These are phyloP conservation scores for Arabis hirsuta DNA, from an alignment of 345 rosid genomes.

Conservation along the genomic window DNA sequence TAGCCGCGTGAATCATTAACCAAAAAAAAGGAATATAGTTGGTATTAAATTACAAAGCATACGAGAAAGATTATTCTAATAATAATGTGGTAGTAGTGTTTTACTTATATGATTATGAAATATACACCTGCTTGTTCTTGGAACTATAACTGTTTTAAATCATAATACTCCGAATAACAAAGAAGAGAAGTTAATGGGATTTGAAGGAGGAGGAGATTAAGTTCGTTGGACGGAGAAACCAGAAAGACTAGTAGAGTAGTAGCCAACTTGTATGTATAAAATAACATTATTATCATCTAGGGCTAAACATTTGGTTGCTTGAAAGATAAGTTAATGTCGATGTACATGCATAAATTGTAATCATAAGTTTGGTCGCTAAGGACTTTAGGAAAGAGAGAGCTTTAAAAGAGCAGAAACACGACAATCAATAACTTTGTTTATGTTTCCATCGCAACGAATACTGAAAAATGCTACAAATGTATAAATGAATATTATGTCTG, in stretches of 20 bases:
- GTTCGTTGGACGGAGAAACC: constrained; percentile 30
- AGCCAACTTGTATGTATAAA: constrained; percentile 41
- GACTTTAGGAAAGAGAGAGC: constrained; percentile 15
- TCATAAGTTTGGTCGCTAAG: constrained; percentile 29
- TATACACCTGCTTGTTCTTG: constrained; percentile 40
- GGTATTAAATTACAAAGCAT: constrained; percentile 39
- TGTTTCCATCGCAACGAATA: constrained; percentile 19
- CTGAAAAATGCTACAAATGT: constrained; percentile 8
- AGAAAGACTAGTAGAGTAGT: constrained; percentile 38
- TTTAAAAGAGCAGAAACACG: constrained; percentile 20
- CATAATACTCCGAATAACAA: constrained; percentile 27
- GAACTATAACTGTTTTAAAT: constrained; percentile 34
- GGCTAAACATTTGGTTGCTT: constrained; percentile 39
- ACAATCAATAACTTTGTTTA: constrained; percentile 36
- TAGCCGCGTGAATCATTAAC: constrained; percentile 31
- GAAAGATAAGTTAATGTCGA: constrained; percentile 36
- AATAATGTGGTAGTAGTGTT: constrained; percentile 4
- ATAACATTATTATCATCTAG: constrained; percentile 30
- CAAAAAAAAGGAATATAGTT: constrained; percentile 31
- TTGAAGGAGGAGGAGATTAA: constrained; percentile 10
- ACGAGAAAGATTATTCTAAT: constrained; percentile 23
- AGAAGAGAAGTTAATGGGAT: constrained; percentile 20
- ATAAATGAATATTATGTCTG: neutral
- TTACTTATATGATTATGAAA: constrained; percentile 5
- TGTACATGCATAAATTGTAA: constrained; percentile 36